phyloP scores from a whole-genome alignment of 2,329 filamentous ascomycete genomes.

The Xylariaceae sp. region DNA sequence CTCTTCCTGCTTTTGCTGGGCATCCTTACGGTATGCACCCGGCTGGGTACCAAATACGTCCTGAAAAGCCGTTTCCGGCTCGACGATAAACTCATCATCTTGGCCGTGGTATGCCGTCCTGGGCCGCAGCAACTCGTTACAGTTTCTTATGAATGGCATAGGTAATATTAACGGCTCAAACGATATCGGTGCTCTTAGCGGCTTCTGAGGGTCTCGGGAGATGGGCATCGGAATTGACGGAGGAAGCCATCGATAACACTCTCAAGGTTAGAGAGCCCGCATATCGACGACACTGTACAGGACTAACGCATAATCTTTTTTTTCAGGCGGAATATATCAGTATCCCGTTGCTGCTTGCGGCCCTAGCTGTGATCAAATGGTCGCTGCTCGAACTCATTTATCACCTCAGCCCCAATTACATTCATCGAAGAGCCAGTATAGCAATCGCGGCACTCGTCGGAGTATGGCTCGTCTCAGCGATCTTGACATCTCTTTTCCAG shows the following conservation, averaged over 20 bases:
- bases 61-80: slow-evolving; percentile 11
- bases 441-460: slow-evolving; percentile 4
- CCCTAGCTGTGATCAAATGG: slow-evolving; percentile 17
- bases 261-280: slow-evolving; percentile 12
- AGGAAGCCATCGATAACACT: slow-evolving; percentile 6
- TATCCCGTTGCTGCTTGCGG: slow-evolving; percentile 14
- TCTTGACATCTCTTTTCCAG: slow-evolving; percentile 17
- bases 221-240: not conserved
- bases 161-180: not conserved
- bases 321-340: slow-evolving; percentile 21
- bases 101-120: slow-evolving; percentile 15
- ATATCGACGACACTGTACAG: not conserved
- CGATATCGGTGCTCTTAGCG: not conserved
- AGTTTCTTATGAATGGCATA: slow-evolving; percentile 1
- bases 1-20: slow-evolving; percentile 11
- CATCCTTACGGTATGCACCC: slow-evolving; percentile 1
- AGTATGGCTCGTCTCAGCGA: slow-evolving; percentile 14
- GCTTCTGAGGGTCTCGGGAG: slow-evolving; percentile 16
- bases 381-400: slow-evolving; percentile 16
- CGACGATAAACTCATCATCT: slow-evolving; percentile 21
- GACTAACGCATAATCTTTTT: not conserved
- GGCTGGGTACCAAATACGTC: slow-evolving; percentile 18
- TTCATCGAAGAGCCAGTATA: slow-evolving; percentile 8
- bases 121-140: not conserved
- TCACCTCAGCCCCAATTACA: slow-evolving; percentile 11